Evolutionary conservation across 2,329 filamentous ascomycete genomes (phyloP).

Genomic region (Rhytidhysteron rufulum): DNA sequence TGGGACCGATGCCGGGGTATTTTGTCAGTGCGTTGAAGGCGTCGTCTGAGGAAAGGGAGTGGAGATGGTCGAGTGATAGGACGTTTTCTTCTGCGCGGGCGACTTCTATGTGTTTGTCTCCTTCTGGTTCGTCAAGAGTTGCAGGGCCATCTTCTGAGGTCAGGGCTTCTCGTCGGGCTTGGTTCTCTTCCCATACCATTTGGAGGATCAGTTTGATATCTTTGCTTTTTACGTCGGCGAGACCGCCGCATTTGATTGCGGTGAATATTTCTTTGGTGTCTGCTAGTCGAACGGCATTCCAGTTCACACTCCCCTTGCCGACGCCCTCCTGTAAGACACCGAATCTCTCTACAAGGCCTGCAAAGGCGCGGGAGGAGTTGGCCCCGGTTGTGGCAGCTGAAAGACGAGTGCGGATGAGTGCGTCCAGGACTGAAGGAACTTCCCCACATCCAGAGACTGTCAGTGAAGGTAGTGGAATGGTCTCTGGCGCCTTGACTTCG

Average conservation of each 20-base stretch:
- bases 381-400: slow-evolving; percentile 57
- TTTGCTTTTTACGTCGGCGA: slow-evolving; percentile 66
- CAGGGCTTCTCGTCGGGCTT: slow-evolving; percentile 51
- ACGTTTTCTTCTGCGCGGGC: slow-evolving; percentile 54
- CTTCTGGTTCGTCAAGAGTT: slow-evolving; percentile 43
- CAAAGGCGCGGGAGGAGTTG: slow-evolving; percentile 64
- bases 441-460: slow-evolving; percentile 68
- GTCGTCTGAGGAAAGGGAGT: slow-evolving; percentile 52
- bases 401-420: slow-evolving; percentile 59
- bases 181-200: slow-evolving; percentile 67
- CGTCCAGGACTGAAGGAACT: slow-evolving; percentile 62
- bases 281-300: slow-evolving; percentile 64
- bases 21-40: slow-evolving; percentile 56
- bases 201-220: slow-evolving; percentile 72
- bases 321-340: slow-evolving; percentile 60
- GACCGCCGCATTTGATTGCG: slow-evolving; percentile 67
- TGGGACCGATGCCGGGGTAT: slow-evolving; percentile 63
- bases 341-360: slow-evolving; percentile 61
- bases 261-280: slow-evolving; percentile 59
- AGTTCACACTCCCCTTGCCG: slow-evolving; percentile 70
- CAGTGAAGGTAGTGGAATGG: slow-evolving; percentile 65
- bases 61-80: slow-evolving; percentile 62
- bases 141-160: slow-evolving; percentile 33
- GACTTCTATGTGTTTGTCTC: slow-evolving; percentile 56
- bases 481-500: slow-evolving; percentile 59